A percentile compares a stretch with the other conserved stretches of the same genome.
These are phyloP conservation scores for Saturnispora silvae DNA, from an alignment of 805 yeast species.

Conservation along the genomic window DNA sequence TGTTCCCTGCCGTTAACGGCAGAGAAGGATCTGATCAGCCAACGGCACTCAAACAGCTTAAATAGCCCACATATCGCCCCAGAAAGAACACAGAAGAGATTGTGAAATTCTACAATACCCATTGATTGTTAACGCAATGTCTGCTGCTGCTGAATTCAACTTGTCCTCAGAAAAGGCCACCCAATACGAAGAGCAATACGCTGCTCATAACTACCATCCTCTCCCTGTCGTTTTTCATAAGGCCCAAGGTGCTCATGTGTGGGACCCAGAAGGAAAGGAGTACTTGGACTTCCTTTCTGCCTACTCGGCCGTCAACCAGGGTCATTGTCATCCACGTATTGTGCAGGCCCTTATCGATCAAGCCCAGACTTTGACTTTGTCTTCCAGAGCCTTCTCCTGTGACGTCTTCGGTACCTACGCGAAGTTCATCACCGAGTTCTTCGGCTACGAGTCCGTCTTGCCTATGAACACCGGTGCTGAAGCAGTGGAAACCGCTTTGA, in stretches of 20 bases:
- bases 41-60: neutral
- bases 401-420: conserved; percentile 83
- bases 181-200: conserved; percentile 63
- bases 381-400: conserved; percentile 78
- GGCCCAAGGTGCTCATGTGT: conserved; percentile 85
- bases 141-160: conserved; percentile 27
- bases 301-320: conserved; percentile 95
- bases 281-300: conserved; percentile 90
- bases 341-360: conserved; percentile 77
- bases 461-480: conserved; percentile 99
- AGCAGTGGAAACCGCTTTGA: conserved; percentile 92
- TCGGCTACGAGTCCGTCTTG: conserved; percentile 82
- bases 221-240: conserved; percentile 85
- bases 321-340: conserved; percentile 94
- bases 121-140: too few species aligned
- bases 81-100: too few species aligned
- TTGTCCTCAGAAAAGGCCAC: conserved; percentile 57
- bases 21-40: neutral
- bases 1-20: conserved; percentile 6
- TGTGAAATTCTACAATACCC: too few species aligned
- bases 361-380: conserved; percentile 72
- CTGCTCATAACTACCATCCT: conserved; percentile 97
- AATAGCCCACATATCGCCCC: neutral
- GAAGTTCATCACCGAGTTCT: conserved; percentile 78
- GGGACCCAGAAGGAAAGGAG: conserved; percentile 97